Base-by-base conservation (phyloP, 2,329 filamentous ascomycete species). In the Scopulariopsis brevicaulis region DNA sequence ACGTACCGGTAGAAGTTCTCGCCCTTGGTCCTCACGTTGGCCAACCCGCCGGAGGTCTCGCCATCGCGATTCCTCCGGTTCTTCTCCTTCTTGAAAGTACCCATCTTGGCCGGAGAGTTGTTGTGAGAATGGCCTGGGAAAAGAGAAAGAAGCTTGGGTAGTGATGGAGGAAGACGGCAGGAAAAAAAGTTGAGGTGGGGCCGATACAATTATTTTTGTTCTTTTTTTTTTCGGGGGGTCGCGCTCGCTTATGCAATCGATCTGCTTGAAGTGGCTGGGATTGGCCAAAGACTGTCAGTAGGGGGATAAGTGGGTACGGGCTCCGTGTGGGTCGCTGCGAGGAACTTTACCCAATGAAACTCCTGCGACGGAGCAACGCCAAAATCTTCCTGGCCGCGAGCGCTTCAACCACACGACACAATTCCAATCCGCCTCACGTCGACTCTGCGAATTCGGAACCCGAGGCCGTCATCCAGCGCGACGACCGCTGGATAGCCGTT, bases 1-100 rank as follows among this genome's bases (percentile, higher is more conserved):
- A 62, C 78, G 63, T 76, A 87, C 80, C 89, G 85, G 78, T 97
- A 97, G 77, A 97, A 99, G 78, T 97, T 97, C 80, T 97, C 93
- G 75, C 94, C 94, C 77, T 99, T 99, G 66, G 85, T 80, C 67
- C 86, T 90, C 68, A 97, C 89, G 76, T 97, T 97, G 67, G 76
- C 85, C 83, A 96, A 90, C 71, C 90, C 90, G 83, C 94, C 87
- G 64, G 83, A 82, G 55, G 82, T 82, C 76, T 92, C 93, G 65
- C 90, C 90, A 81, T 96, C 85, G 71, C 91, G 88, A 77, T 81
- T 81, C 71, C 88, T 87, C 75, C 93, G 86, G 71, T 77, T 82
- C 63, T 84, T 85, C 75, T 97, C 93, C 74, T 96, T 96, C 81
- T 97, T 97, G 67, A 84, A 86, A 66, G 85, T 87, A 74, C 91